A percentile compares a stretch with the other conserved stretches of the same genome.
These are phyloP conservation scores for Helicostylum pulchrum DNA, from an alignment of 192 early-diverging fungal genomes.

Conservation along the genomic window DNA sequence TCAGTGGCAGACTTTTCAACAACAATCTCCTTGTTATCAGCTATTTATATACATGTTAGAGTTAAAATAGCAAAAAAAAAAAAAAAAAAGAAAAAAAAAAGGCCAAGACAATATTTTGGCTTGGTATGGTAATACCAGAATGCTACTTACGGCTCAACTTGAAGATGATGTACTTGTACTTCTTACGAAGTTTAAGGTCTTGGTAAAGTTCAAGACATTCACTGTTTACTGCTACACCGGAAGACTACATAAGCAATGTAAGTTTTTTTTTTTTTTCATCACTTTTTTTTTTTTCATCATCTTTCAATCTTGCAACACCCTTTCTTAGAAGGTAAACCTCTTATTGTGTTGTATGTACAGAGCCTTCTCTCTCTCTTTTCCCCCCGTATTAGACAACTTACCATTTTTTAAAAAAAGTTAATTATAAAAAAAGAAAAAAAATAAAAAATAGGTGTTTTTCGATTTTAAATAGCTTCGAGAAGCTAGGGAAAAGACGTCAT, in stretches of 20 bases:
- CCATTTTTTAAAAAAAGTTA: constrained; percentile 1
- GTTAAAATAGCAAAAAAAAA: neutral
- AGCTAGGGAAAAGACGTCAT: too few species aligned
- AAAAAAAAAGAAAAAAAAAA: too few species aligned
- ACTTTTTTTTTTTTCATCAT: neutral
- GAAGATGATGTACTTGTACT: constrained; percentile 77
- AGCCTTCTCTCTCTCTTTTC: too few species aligned
- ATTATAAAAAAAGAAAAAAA: neutral
- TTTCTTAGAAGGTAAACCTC: too few species aligned
- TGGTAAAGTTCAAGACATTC: constrained; percentile 62
- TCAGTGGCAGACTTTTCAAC: constrained; percentile 56
- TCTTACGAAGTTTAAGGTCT: constrained; percentile 72
- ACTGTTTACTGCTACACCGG: constrained; percentile 69
- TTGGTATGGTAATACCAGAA: constrained; percentile 30
- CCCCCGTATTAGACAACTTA: neutral
- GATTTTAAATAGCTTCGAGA: too few species aligned
- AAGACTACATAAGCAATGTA: constrained; percentile 44
- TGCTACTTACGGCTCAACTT: constrained; percentile 46
- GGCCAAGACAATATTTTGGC: neutral
- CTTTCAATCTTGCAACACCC: neutral
- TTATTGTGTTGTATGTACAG: too few species aligned
- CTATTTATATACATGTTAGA: constrained; percentile 7
- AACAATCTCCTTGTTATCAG: constrained; percentile 62
- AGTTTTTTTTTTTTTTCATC: neutral
- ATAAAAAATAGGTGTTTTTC: neutral